Evolutionary conservation across 1,284 basidiomycete species (phyloP), one percentile per base, ranked within the genome.

Genomic region (Bjerkandera adusta): DNA sequence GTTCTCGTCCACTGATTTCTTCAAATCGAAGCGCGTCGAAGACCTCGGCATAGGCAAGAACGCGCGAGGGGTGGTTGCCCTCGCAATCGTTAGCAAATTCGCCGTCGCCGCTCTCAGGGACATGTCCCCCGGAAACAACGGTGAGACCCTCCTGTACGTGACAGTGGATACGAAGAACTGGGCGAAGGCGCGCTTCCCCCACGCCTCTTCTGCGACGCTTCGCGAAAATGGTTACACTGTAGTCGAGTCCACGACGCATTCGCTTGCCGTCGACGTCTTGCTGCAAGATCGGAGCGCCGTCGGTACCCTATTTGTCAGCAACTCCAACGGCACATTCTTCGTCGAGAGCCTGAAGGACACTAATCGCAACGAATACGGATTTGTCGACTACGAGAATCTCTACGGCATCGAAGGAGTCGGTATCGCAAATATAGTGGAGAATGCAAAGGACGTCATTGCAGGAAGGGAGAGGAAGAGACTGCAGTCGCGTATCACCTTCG

Each of bases 171-270:
- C 88, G 5, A 73, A 79, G 55, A 77, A 73, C 3, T 97, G 92
- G 92, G 85, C 85, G 1, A 80, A 83, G 55, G 89, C 86, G 3
- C 79, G 80, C 45, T 95, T 96, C 71, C 92, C 92, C 4, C 92
- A 93, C 57, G 88, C 90, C 3, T 81, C 81, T 0, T 85, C 83
- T 7, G 85, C 89, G 4, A 76, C 79, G 34, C 75, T 95, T 3
- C 77, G 82, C 5, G 92, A 95, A 67, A 94, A 93, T 60, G 92
- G 90, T 7, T 98, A 99, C 65, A 99, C 96, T 0, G 85, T 99
- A 53, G 89, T 99, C 48, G 94, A 98, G 65, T 88, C 85, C 12
- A 96, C 93, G 2, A 83, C 85, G 0, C 91, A 97, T 62, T 97
- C 92, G 8, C 79, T 99, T 32, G 91, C 89, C 12, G 91, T 99